Evolutionary conservation across 1,139 yeast species (phyloP), one percentile per base, ranked within the genome.

Genomic region (Hyphopichia wangnamkhiaoensis): DNA sequence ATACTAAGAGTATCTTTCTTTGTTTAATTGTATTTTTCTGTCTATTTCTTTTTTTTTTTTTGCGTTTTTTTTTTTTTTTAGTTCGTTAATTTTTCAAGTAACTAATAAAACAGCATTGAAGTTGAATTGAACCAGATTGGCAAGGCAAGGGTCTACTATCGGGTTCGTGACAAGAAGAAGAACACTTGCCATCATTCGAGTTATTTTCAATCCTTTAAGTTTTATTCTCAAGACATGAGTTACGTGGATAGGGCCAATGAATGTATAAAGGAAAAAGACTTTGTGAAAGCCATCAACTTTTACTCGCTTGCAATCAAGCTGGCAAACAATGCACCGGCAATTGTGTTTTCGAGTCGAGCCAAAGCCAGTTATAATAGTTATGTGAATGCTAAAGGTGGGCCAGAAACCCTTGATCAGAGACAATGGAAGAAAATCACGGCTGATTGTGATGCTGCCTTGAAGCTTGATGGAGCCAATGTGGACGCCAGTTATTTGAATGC

Each of bases 391-490:
- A n/a, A 34, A 29, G 18, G 30, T 31, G 7, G 27, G 31, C 20
- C 37, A 2, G 21, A 28, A 8, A 8, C 8, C 4, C 18, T 34
- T 12, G 35, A 35, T 29, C 43, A 10, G 32, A 44, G 44, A 10
- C 45, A 43, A 15, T 53, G 55, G 58, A 45, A 49, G 32, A 50
- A 53, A 30, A 47, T 39, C 31, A 47, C 52, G 10, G 52, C 45
- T 2, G 74, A 68, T 43, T 58, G 67, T 37, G 46, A 52, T n/a
- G 42, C 43, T 20, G 68, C 72, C 3, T 35, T 68, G 19, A 57
- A 55, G 17, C 39, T 59, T n/a, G 61, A 61, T 31, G 36, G 40
- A 24, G 37, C 35, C 28, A 49, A 50, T 37, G 41, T 52, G 31
- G 58, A 54, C 39, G 54, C 50, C 29, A 49, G 58, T 56, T 52